phyloP scores from a whole-genome alignment of 768 basidiomycete genomes.

The Leccinellum rugosiceps region DNA sequence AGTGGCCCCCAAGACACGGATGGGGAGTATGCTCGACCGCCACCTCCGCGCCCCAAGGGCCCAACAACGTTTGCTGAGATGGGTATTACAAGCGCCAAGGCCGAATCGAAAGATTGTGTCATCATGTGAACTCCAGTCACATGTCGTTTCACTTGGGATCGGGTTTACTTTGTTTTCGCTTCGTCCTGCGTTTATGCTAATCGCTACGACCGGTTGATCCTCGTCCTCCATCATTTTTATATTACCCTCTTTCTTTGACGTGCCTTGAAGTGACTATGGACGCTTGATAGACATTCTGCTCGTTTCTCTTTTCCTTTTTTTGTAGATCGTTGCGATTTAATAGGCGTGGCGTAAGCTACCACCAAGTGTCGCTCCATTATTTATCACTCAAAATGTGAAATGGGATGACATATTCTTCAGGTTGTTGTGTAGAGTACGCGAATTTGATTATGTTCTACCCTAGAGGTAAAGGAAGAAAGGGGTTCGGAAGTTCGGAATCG shows the following conservation, averaged over 20 bases:
- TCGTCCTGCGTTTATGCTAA: background rate
- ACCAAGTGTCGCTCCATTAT: background rate
- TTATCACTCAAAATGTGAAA: background rate
- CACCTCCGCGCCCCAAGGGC: conserved; percentile 30
- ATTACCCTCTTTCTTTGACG: background rate
- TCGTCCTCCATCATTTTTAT: background rate
- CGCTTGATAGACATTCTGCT: background rate
- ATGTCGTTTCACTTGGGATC: background rate
- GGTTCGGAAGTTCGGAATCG: no score
- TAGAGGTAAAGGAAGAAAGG: background rate
- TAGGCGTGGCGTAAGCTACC: background rate
- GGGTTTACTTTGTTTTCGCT: background rate
- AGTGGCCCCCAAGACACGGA: background rate
- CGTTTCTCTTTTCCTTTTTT: background rate
- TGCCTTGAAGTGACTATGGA: background rate
- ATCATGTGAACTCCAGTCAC: conserved; percentile 72
- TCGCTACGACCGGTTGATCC: background rate
- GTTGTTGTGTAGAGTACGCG: background rate
- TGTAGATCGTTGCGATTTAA: background rate
- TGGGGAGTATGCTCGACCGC: conserved; percentile 2
- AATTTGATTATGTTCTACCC: background rate
- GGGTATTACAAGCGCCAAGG: conserved; percentile 79
- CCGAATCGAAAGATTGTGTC: conserved; percentile 79
- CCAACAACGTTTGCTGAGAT: conserved; percentile 90
- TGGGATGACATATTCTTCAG: background rate